These are phyloP conservation scores for Grammothele lineata DNA, from an alignment of 768 basidiomycete genomes.

Conservation along the genomic window DNA sequence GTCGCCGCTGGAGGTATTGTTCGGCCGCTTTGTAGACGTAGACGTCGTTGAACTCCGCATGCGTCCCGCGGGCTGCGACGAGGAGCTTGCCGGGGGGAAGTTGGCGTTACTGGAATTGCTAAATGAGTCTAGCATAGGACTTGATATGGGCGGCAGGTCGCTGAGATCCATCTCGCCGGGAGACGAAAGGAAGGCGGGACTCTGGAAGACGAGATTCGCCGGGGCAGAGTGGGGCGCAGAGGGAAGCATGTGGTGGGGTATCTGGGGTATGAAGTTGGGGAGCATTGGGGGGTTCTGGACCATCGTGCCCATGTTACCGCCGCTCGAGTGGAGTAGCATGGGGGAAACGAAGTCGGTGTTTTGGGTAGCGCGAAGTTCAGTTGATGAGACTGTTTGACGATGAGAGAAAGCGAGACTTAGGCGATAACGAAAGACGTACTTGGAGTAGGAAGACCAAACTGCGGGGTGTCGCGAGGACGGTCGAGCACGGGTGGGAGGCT, in stretches of 20 bases:
- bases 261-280: conserved; percentile 23
- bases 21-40: conserved; percentile 46
- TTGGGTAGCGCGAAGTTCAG: conserved; percentile 60
- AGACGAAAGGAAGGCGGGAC: conserved; percentile 34
- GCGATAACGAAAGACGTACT: no score
- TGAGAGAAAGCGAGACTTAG: conserved; percentile 11
- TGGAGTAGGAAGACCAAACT: conserved; percentile 62
- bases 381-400: conserved; percentile 48
- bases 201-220: conserved; percentile 64
- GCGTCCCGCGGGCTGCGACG: conserved; percentile 7
- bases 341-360: conserved; percentile 59
- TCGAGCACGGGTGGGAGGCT: conserved; percentile 27
- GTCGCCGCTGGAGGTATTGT: conserved; percentile 53
- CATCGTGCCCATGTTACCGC: conserved; percentile 18
- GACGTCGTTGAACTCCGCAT: conserved; percentile 16
- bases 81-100: conserved; percentile 11
- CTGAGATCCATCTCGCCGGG: conserved; percentile 52
- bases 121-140: conserved; percentile 71
- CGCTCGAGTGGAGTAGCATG: conserved; percentile 45
- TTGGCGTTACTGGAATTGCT: conserved; percentile 28
- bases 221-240: conserved; percentile 54
- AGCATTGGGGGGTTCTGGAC: conserved; percentile 16
- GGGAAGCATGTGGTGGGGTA: conserved; percentile 23
- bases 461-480: conserved; percentile 25
- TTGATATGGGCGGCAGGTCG: conserved; percentile 76